Conservation (phyloP, 495 filamentous ascomycete genomes). For the Xylaria bambusicola region DNA sequence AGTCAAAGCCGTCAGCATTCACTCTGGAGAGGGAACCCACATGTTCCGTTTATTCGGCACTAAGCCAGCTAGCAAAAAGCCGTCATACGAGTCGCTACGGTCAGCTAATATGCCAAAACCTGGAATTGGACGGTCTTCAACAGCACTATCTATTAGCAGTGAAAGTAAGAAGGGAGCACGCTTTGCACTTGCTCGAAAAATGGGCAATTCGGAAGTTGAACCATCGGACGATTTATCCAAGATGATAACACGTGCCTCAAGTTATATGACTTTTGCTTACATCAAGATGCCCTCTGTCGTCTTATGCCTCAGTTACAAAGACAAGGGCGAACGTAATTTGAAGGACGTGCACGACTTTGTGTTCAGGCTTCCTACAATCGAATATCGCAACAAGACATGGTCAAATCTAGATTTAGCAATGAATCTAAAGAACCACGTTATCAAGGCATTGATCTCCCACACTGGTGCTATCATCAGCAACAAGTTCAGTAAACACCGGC, state of each 20-base stretch:
- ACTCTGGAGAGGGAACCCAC: slow-evolving; percentile 49
- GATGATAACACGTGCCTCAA: slow-evolving; percentile 94
- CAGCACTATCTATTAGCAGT: slow-evolving; percentile 44
- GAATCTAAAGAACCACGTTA: slow-evolving; percentile 89
- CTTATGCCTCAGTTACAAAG: slow-evolving; percentile 94
- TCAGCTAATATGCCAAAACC: slow-evolving; percentile 45
- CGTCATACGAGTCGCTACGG: slow-evolving; percentile 68
- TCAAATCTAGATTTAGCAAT: slow-evolving; percentile 94
- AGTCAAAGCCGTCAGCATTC: slow-evolving; percentile 53
- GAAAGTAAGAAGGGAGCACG: slow-evolving; percentile 54
- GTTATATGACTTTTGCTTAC: slow-evolving; percentile 95
- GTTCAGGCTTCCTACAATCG: slow-evolving; percentile 90
- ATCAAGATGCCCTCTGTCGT: slow-evolving; percentile 94
- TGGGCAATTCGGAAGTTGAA: slow-evolving; percentile 41
- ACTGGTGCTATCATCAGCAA: slow-evolving; percentile 96
- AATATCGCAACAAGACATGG: slow-evolving; percentile 99
- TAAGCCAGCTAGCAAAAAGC: slow-evolving; percentile 57
- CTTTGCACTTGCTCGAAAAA: slow-evolving; percentile 44
- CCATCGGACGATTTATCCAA: slow-evolving; percentile 91
- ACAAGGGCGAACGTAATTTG: slow-evolving; percentile 89
- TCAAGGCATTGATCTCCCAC: slow-evolving; percentile 90
- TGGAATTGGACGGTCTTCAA: slow-evolving; percentile 54
- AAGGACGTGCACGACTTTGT: slow-evolving; percentile 97
- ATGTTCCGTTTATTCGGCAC: slow-evolving; percentile 58
- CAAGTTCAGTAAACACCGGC: slow-evolving; percentile 87